Evolutionary conservation across 2,329 filamentous ascomycete genomes (phyloP), one percentile per base, ranked within the genome.

Genomic region (Mollisiaceae sp.): DNA sequence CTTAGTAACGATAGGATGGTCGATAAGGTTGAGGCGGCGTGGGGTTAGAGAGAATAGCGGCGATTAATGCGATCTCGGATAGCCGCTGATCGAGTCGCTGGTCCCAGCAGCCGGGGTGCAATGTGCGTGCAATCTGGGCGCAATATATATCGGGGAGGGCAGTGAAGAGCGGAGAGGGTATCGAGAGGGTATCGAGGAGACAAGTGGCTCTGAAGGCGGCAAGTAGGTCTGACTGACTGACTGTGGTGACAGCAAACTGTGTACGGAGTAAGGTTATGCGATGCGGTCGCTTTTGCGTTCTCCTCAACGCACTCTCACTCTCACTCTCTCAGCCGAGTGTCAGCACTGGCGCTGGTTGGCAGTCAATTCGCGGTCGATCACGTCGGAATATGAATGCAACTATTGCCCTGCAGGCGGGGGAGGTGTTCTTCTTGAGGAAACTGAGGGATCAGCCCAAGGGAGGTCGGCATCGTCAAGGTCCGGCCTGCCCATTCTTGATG

Each of bases 31-130:
- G 43, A 24, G 22, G 22, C 27, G 27, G 22, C 32, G 22, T 27
- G 15, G 27, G 50, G 50, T 54, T 54, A 54, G 27, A 15, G 50
- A 54, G 8, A 54, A 54, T 18, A 14, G 22, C 14, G 50, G 50
- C 27, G 50, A 54, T 54, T 54, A 54, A 35, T 35, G 50, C 27
- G 22, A 54, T 54, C 50, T 54, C 50, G 50, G 50, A 54, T 54
- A 54, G 50, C 50, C 50, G 50, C 50, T 54, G 12, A 32, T 54
- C 50, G 27, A 24, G 50, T 35, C 11, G 50, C 14, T 52, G 50
- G n/a, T 20, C 15, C 15, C 24, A 32, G 50, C 8, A 8, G 50
- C 50, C 27, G 50, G 22, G 50, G 50, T 35, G 43, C 43, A 9
- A 47, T n/a, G 43, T 47, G 43, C 27, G 27, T 32, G 27, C 27